Percentiles rank a stretch among this genome's conserved stretches.
These are phyloP conservation scores for Mycena crocata DNA, from an alignment of 768 basidiomycete species.

Conservation along the genomic window DNA sequence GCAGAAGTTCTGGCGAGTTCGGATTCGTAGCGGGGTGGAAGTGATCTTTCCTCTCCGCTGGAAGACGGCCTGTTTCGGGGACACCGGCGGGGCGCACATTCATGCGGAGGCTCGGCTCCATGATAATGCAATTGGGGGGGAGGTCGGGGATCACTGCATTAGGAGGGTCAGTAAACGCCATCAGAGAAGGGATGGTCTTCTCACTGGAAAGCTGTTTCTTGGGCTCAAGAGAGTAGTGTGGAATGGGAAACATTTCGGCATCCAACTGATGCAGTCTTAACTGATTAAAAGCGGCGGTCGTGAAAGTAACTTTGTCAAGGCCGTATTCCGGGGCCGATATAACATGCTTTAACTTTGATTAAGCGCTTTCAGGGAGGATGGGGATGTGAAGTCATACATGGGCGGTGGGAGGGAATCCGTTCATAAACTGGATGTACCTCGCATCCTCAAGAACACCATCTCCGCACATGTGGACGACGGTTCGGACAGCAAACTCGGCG, in stretches of 20 bases:
- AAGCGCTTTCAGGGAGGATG: background rate
- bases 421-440: conserved; percentile 80
- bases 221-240: conserved; percentile 61
- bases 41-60: conserved; percentile 45
- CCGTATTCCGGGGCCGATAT: conserved; percentile 73
- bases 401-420: conserved; percentile 66
- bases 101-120: conserved; percentile 56
- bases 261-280: conserved; percentile 81
- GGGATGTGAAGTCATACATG: conserved; percentile 60
- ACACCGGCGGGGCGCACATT: conserved; percentile 59
- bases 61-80: conserved; percentile 49
- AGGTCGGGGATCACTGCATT: conserved; percentile 54
- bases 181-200: conserved; percentile 17
- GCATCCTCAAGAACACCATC: conserved; percentile 75
- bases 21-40: conserved; percentile 52
- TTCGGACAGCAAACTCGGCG: conserved; percentile 58
- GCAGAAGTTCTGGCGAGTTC: conserved; percentile 37
- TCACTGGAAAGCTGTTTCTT: conserved; percentile 53
- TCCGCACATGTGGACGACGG: conserved; percentile 80
- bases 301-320: conserved; percentile 78
- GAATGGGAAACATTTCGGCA: conserved; percentile 76
- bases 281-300: conserved; percentile 68
- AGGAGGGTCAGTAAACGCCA: background rate
- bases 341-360: conserved; percentile 66
- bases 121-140: conserved; percentile 56